Conservation (phyloP, 306 rosid genomes). For the Inga leiocalycina region DNA sequence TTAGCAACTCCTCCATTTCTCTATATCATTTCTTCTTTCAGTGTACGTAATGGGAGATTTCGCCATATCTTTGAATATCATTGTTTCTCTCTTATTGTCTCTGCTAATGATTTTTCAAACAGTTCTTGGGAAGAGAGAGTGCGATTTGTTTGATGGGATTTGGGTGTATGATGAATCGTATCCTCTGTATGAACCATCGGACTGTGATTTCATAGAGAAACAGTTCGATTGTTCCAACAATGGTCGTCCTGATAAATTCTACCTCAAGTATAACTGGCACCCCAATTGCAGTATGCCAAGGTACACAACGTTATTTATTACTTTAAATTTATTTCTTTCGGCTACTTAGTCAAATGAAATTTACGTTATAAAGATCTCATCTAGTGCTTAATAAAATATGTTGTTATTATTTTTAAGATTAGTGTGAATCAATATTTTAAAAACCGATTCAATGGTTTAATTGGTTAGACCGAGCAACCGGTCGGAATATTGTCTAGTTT, state of each 20-base stretch:
- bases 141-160: slow-evolving; percentile 59
- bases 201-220: slow-evolving; percentile 61
- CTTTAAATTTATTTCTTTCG: background rate
- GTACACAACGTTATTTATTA: slow-evolving; percentile 25
- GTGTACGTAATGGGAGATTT: slow-evolving; percentile 30
- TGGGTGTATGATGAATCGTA: slow-evolving; percentile 71
- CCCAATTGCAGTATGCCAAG: slow-evolving; percentile 73
- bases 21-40: background rate
- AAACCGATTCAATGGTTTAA: too few relatives aligned
- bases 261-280: slow-evolving; percentile 77
- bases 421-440: background rate
- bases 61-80: background rate
- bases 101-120: background rate
- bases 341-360: background rate
- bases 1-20: background rate
- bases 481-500: background rate
- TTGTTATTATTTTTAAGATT: background rate
- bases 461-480: background rate
- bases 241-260: slow-evolving; percentile 70
- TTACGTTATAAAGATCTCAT: background rate
- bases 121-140: slow-evolving; percentile 37
- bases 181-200: slow-evolving; percentile 57
- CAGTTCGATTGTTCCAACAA: slow-evolving; percentile 62
- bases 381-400: background rate
- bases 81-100: background rate